Conservation (phyloP, 345 rosid genomes). For the Populus ilicifolia region DNA sequence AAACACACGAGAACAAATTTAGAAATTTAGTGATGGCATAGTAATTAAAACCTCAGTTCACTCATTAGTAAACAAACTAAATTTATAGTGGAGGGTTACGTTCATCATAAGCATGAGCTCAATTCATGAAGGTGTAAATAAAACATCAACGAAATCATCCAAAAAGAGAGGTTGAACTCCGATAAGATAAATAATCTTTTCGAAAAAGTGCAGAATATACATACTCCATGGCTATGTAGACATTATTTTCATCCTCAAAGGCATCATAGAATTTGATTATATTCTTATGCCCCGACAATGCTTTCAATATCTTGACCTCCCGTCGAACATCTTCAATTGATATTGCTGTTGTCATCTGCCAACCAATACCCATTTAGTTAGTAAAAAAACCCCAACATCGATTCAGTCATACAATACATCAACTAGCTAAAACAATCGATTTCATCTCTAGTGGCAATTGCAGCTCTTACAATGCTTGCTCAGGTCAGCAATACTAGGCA, state of each 20-base stretch:
- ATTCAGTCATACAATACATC: not conserved
- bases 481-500: not conserved
- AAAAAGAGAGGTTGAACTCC: not conserved
- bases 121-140: not conserved
- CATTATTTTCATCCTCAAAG: constrained; percentile 64
- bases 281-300: constrained; percentile 67
- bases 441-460: not conserved
- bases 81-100: not conserved
- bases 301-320: constrained; percentile 83
- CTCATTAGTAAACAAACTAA: not conserved
- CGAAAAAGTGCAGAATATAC: constrained; percentile 17
- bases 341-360: constrained; percentile 85
- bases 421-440: not conserved
- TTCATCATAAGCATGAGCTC: not conserved
- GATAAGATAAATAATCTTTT: not conserved
- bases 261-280: constrained; percentile 73
- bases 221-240: constrained; percentile 86
- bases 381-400: not conserved
- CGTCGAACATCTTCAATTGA: constrained; percentile 82
- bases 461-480: not conserved
- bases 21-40: not conserved
- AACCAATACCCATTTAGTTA: constrained; percentile 12
- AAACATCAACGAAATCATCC: not conserved
- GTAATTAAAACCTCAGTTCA: not conserved
- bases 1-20: constrained; percentile 3